Evolutionary conservation across 768 basidiomycete species (phyloP), one percentile per base, ranked within the genome.

Genomic region (Trametopsis cervina): DNA sequence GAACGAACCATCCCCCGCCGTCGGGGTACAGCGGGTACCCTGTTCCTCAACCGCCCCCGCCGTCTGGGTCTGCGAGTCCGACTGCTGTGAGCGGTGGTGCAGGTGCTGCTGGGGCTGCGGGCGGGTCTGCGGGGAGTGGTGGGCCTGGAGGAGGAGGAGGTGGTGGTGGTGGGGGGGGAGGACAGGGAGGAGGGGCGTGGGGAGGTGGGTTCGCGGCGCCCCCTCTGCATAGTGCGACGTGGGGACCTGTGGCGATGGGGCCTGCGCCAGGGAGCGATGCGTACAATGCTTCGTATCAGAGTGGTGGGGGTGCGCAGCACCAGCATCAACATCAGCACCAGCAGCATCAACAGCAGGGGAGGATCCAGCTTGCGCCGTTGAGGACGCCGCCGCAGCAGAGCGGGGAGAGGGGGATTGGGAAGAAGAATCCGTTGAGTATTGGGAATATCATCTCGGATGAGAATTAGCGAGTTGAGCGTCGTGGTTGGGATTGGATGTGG

Each of bases 301-400:
- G 42, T 42, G 42, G 48, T 29, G 42, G 13, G 10, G 24, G 53
- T 60, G 11, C 57, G 57, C 47, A 45, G 55, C 53, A 42, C 57
- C 55, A 36, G 57, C 50, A 29, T 57, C 55, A 27, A 60, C 54
- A 15, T 50, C 57, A 21, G 54, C 56, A 24, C 62, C 59, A 21
- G 74, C 13, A 17, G 72, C 47, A 43, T 17, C 29, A 45, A 21
- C 54, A 38, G 27, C 36, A 23, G 12, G 46, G 47, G 51, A 56
- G 77, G 44, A 78, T 80, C 44, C 77, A 80, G 63, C 67, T 82
- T 2, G 78, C 80, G 37, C 81, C 81, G 49, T 56, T 83, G 57
- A 50, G 50, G 33, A 52, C 42, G 35, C 41, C 54, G 47, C 47
- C 60, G 42, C 29, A 20, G 52, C 22, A 50, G 54, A 24, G 48